These are phyloP conservation scores for Apiospora phragmitis DNA, from an alignment of 2,329 filamentous ascomycete species.

Conservation along the genomic window DNA sequence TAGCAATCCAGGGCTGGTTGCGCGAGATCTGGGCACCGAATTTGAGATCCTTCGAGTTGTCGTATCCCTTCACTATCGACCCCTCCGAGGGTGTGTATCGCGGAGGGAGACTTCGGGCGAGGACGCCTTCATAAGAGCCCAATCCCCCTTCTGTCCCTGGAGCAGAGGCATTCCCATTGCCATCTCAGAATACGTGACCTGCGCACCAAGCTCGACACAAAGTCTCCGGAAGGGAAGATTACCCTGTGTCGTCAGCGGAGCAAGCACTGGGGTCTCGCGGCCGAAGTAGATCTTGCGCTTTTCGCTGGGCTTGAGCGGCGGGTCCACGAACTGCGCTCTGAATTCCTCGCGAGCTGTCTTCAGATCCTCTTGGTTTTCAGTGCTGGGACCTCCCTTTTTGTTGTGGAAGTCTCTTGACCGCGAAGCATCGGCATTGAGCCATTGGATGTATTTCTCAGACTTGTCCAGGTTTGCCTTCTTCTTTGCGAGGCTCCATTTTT, in stretches of 20 bases:
- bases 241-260: constrained; percentile 92
- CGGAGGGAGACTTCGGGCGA: constrained; percentile 77
- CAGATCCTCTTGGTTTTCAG: constrained; percentile 28
- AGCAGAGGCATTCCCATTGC: constrained; percentile 87
- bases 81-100: constrained; percentile 56
- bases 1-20: constrained; percentile 86
- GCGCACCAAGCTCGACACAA: constrained; percentile 84
- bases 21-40: constrained; percentile 93
- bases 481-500: constrained; percentile 75
- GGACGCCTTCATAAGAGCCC: constrained; percentile 93
- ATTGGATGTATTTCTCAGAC: constrained; percentile 74
- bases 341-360: constrained; percentile 57
- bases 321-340: constrained; percentile 79
- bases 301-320: constrained; percentile 86
- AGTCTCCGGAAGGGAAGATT: constrained; percentile 93
- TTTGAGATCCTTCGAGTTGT: constrained; percentile 78
- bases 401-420: constrained; percentile 49
- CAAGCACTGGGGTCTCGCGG: constrained; percentile 87
- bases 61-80: constrained; percentile 71
- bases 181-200: constrained; percentile 98
- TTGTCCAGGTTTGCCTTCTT: constrained; percentile 70
- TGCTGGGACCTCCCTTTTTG: constrained; percentile 41
- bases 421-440: constrained; percentile 69
- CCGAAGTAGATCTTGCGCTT: constrained; percentile 95
- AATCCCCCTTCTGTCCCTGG: constrained; percentile 88